These are phyloP conservation scores for Lycium barbarum DNA, from an alignment of 257 asterid genomes.

Conservation along the genomic window DNA sequence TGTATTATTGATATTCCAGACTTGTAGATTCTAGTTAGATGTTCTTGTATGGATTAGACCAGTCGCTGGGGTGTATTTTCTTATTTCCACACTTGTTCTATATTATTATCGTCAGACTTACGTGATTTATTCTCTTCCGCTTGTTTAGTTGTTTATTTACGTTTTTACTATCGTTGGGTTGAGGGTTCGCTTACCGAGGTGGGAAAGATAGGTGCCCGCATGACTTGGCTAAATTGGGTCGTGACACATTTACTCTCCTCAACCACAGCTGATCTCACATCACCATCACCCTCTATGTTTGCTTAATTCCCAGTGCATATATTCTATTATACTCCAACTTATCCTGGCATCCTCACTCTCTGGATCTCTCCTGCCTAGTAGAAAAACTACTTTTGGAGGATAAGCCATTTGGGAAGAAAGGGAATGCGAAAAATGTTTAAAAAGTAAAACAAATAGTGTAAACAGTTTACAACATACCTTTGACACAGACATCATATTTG, in stretches of 20 bases:
- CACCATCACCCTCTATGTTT: background rate
- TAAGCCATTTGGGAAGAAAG: conserved; percentile 14
- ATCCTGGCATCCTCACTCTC: background rate
- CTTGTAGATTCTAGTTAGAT: too few species aligned
- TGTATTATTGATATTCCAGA: too few species aligned
- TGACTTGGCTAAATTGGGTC: too few species aligned
- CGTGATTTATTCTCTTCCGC: too few species aligned
- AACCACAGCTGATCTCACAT: background rate
- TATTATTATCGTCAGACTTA: too few species aligned
- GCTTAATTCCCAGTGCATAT: background rate
- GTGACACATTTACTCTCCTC: background rate
- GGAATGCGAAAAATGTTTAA: background rate
- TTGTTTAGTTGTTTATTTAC: too few species aligned
- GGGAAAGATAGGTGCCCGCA: too few species aligned
- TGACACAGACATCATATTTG: conserved; percentile 99
- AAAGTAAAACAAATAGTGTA: background rate
- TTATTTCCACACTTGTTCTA: too few species aligned
- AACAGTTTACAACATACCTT: conserved; percentile 47
- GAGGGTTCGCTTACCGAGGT: too few species aligned
- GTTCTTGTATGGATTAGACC: too few species aligned
- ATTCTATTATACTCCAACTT: background rate
- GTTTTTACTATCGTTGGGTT: too few species aligned
- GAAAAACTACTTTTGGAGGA: background rate
- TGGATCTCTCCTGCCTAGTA: background rate
- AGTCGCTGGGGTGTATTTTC: too few species aligned